Percentiles rank a stretch among this genome's conserved stretches.
These are phyloP conservation scores for Staphylotrichum longicolle DNA, from an alignment of 495 filamentous ascomycete species.

Conservation along the genomic window DNA sequence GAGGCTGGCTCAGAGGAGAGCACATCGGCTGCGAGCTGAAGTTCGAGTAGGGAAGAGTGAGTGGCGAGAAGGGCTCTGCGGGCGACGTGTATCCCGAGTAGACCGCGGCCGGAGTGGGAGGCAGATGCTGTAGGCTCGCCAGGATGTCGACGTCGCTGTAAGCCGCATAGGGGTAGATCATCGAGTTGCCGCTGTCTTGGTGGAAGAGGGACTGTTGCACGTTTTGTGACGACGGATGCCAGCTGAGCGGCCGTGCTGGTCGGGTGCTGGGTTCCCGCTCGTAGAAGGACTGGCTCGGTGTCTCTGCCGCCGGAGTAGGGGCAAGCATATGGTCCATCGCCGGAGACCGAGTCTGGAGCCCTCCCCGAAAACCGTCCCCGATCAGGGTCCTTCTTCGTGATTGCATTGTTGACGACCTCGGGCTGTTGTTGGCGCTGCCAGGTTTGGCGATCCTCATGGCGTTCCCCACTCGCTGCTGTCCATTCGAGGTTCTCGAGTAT, in stretches of 20 bases:
- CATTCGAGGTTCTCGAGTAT: slow-evolving; percentile 40
- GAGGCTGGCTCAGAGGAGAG: slow-evolving; percentile 19
- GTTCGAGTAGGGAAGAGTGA: slow-evolving; percentile 37
- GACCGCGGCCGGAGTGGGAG: slow-evolving; percentile 39
- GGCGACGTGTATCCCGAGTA: slow-evolving; percentile 51
- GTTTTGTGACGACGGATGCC: slow-evolving; percentile 60
- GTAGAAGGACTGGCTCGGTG: slow-evolving; percentile 33
- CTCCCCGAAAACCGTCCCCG: slow-evolving; percentile 45
- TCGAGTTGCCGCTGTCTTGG: slow-evolving; percentile 32
- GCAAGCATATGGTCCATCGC: slow-evolving; percentile 37
- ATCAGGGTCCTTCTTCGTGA: slow-evolving; percentile 56
- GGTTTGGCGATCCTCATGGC: slow-evolving; percentile 63
- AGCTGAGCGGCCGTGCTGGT: slow-evolving; percentile 60
- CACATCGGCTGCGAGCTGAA: slow-evolving; percentile 25
- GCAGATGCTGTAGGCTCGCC: slow-evolving; percentile 40
- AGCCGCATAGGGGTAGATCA: slow-evolving; percentile 30
- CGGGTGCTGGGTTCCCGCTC: slow-evolving; percentile 30
- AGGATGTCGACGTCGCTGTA: slow-evolving; percentile 39
- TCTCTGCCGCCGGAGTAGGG: slow-evolving; percentile 31
- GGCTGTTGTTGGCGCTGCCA: slow-evolving; percentile 68
- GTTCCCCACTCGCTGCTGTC: slow-evolving; percentile 42
- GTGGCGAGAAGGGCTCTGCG: slow-evolving; percentile 41
- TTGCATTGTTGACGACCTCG: slow-evolving; percentile 50
- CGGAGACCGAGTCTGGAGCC: slow-evolving; percentile 35
- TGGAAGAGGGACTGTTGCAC: slow-evolving; percentile 24